Evolutionary conservation across 148 eudicot species (phyloP).

Genomic region (Nyssa sinensis): DNA sequence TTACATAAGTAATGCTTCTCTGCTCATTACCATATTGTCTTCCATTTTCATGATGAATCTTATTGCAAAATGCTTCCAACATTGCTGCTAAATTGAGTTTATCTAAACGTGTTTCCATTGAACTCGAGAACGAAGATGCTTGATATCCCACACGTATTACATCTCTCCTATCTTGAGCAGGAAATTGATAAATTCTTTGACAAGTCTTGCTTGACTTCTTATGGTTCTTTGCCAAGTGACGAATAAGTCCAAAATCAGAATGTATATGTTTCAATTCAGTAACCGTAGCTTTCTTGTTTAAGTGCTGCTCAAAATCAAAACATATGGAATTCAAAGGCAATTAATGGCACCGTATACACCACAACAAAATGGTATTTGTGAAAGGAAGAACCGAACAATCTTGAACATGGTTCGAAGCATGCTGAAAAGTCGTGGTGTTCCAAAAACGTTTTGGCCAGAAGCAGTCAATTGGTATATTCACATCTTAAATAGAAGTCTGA

Average conservation of each 20-base stretch:
- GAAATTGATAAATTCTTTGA: background rate
- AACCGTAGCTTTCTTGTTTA: background rate
- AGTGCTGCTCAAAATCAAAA: conserved; percentile 5
- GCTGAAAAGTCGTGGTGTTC: too few relatives aligned
- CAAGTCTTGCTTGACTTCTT: conserved; percentile 3
- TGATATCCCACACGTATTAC: background rate
- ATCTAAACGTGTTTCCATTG: background rate
- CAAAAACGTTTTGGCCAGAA: too few relatives aligned
- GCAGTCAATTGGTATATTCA: too few relatives aligned
- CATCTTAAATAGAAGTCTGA: too few relatives aligned
- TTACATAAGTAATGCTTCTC: too few relatives aligned
- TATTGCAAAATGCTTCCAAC: conserved; percentile 7
- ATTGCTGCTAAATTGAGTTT: conserved; percentile 18
- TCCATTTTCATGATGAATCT: too few relatives aligned
- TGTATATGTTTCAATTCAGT: background rate
- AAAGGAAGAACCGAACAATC: too few relatives aligned
- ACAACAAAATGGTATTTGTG: too few relatives aligned
- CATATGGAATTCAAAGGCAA: too few relatives aligned
- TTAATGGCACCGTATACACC: too few relatives aligned
- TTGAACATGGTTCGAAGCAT: too few relatives aligned
- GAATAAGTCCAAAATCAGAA: conserved; percentile 1
- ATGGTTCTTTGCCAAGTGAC: background rate
- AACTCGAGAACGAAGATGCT: background rate
- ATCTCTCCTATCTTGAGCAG: background rate
- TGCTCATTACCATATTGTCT: background rate